phyloP scores from a whole-genome alignment of 2,329 filamentous ascomycete genomes.

The Monilinia fructicola region DNA sequence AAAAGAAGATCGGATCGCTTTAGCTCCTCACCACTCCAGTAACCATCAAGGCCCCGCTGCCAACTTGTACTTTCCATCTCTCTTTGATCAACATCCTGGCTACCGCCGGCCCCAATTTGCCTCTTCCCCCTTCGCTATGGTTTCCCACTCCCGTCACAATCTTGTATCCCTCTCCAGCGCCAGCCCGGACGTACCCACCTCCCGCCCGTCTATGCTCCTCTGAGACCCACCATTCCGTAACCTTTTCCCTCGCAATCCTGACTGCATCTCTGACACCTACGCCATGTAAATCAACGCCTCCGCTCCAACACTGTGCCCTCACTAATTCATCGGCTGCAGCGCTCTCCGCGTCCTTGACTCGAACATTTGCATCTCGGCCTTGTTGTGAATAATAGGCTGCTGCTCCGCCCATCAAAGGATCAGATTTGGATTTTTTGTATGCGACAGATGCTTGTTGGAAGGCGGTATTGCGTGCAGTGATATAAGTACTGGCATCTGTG shows the following conservation, averaged over 20 bases:
- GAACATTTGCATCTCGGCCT: conserved; percentile 61
- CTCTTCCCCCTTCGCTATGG: conserved; percentile 75
- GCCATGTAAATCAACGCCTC: conserved; percentile 76
- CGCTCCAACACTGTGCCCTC: conserved; percentile 59
- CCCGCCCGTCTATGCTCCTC: conserved; percentile 40
- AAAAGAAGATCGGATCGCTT: not conserved
- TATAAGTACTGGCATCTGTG: conserved; percentile 24
- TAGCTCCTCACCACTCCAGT: conserved; percentile 51
- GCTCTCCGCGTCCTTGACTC: conserved; percentile 59
- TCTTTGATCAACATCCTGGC: conserved; percentile 70
- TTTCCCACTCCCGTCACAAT: conserved; percentile 80
- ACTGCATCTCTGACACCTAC: conserved; percentile 79
- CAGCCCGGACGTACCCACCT: conserved; percentile 39
- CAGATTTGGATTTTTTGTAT: conserved; percentile 63
- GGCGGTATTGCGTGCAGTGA: conserved; percentile 42
- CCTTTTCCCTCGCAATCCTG: conserved; percentile 68
- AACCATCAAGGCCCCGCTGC: conserved; percentile 69
- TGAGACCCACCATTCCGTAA: conserved; percentile 77
- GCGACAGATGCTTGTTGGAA: conserved; percentile 58
- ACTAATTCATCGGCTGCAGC: conserved; percentile 70
- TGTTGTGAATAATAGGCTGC: conserved; percentile 74
- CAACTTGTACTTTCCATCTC: conserved; percentile 78
- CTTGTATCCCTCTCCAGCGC: conserved; percentile 54
- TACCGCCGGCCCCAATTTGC: conserved; percentile 77
- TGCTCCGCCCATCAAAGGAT: conserved; percentile 71